Conservation (phyloP, 2,329 filamentous ascomycete species). For the Fusarium sp. region DNA sequence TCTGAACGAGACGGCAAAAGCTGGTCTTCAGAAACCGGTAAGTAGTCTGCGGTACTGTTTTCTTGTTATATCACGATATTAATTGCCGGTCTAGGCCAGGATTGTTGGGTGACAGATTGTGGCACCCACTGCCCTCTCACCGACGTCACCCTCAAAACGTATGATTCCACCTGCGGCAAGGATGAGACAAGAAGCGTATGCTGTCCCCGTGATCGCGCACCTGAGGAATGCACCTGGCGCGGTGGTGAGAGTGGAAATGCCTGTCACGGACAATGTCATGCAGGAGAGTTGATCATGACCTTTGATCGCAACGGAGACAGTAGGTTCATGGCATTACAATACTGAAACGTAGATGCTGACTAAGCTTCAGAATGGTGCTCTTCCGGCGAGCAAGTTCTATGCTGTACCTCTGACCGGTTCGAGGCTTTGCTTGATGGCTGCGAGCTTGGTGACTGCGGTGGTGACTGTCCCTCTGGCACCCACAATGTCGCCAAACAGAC, state of each 20-base stretch:
- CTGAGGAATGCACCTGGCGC: not conserved
- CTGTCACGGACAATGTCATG: slow-evolving; percentile 4
- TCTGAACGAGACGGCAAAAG: not conserved
- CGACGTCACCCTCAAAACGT: not conserved
- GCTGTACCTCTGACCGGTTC: not conserved
- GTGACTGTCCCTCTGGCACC: not conserved
- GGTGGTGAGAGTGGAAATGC: not conserved
- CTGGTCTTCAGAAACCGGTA: slow-evolving; percentile 8
- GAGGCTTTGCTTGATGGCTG: not conserved
- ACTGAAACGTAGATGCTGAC: not conserved
- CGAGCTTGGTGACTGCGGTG: slow-evolving; percentile 1
- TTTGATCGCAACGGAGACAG: not conserved
- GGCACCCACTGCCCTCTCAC: not conserved
- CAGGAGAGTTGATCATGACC: not conserved
- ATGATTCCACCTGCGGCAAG: not conserved
- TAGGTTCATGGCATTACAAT: not conserved
- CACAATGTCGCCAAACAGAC: not conserved
- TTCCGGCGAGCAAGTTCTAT: slow-evolving; percentile 1
- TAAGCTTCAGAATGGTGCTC: not conserved
- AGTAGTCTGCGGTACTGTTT: not conserved
- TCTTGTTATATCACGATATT: not conserved
- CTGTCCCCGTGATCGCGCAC: not conserved
- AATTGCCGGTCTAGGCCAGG: not conserved
- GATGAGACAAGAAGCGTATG: not conserved
- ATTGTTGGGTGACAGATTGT: slow-evolving; percentile 1